Base-by-base conservation (phyloP, 78 protist species). In the Cavenderia fasciculata region DNA sequence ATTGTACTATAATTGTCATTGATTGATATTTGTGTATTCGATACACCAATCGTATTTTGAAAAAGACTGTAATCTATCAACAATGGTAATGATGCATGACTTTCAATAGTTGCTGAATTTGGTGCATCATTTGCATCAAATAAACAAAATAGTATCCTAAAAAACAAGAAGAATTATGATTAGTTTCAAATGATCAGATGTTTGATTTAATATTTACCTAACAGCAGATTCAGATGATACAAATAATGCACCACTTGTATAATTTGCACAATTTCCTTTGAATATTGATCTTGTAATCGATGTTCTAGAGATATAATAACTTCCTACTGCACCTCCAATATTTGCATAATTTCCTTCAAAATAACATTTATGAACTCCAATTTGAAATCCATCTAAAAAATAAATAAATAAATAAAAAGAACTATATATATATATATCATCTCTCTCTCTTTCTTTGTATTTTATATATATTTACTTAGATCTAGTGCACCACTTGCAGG, bases 401-500 rank as follows among this genome's bases (percentile, higher is more conserved):
- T 61, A 34, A 61, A 16, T 6, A 10, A 4, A 31, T 10, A 61
- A 16, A n/a, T 12, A 27, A 27, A 61, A 61, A 7, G 11, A 16
- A 27, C 8, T 12, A 27, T n/a, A n/a, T n/a, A n/a, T n/a, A n/a
- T n/a, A n/a, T n/a, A n/a, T n/a, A n/a, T n/a, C n/a, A n/a, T n/a
- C n/a, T n/a, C n/a, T n/a, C n/a, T n/a, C n/a, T n/a, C n/a, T n/a
- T n/a, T n/a, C n/a, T n/a, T n/a, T n/a, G n/a, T n/a, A n/a, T n/a
- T n/a, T n/a, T n/a, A n/a, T 4, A n/a, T 27, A 61, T 34, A 61
- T 18, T n/a, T 61, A 61, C 69, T 61, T 33, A 78, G 23, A 52
- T 78, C 87, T 6, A 78, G 41, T 7, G 76, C 87, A 78, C 87
- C 87, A 78, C 68, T 49, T 65, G 56, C 46, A 0, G 87, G 77